Conservation (phyloP, 2,329 filamentous ascomycete genomes). For the Trichophyton verrucosum region DNA sequence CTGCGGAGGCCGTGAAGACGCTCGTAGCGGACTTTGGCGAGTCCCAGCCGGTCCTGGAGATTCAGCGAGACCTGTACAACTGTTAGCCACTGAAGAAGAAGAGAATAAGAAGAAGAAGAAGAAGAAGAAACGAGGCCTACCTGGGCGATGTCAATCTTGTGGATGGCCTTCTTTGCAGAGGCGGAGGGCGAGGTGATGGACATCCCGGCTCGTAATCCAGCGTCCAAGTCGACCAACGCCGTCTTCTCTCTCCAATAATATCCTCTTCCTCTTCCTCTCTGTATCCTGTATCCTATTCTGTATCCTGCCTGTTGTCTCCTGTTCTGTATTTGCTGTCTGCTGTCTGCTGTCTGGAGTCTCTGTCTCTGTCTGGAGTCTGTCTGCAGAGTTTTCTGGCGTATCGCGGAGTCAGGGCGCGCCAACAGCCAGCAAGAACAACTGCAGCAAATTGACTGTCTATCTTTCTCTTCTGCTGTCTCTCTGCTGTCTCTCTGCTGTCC, state of each 20-base stretch:
- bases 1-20: constrained; percentile 82
- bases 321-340: no score
- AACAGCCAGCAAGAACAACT: not conserved
- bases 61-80: constrained; percentile 68
- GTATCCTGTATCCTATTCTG: no score
- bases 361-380: no score
- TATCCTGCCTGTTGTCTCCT: no score
- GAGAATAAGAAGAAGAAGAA: not conserved
- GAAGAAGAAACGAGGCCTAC: constrained; percentile 16
- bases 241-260: no score
- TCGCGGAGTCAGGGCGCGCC: no score
- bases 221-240: no score
- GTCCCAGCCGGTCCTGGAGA: constrained; percentile 82
- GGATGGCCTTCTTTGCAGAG: constrained; percentile 28
- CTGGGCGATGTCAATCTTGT: constrained; percentile 32
- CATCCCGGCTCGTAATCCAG: not conserved
- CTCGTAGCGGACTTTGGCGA: constrained; percentile 95
- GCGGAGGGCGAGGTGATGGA: constrained; percentile 18
- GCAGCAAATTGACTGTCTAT: not conserved
- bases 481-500: not conserved
- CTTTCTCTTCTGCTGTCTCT: not conserved
- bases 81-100: not conserved
- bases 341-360: no score
- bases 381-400: no score
- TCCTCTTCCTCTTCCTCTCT: not conserved